Base-by-base conservation (phyloP, 805 yeast genomes). In the Komagataella pseudopastoris region DNA sequence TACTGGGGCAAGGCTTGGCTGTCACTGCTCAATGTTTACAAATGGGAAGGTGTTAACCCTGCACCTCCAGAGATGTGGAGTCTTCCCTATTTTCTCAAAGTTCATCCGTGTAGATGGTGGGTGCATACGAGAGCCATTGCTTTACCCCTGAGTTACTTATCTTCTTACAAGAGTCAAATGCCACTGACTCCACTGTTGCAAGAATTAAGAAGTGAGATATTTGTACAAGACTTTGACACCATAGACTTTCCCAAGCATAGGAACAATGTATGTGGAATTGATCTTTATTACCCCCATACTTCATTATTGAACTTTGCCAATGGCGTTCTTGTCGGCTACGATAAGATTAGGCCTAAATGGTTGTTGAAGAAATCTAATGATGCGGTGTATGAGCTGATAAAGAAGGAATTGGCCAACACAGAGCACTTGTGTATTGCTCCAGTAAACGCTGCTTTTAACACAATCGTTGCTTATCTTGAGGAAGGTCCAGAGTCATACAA, bases 41-140 rank as follows among this genome's bases (percentile, higher is more conserved):
- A 78, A 45, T 93, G 98, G 96, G 95, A 86, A 55, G 99, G 99
- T 51, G 96, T 91, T 4, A 93, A 93, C 58, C 99, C 99, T 2
- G 95, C 96, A 1, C 99, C 99, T 2, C 91, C 97, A 1, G 99
- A 93, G 62, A 68, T 89, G 49, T 93, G 96, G 93, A 66, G 84
- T 53, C 65, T 91, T 46, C 99, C 99, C 1, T 86, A 88, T 55
- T 62, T 72, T 49, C 60, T 84, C 1, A 95, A 96, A 0, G 71
- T 89, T 45, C 98, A 93, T 61, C 99, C 99, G 1, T 95, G 90
- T 43, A 77, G 87, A 62, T 93, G 98, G 99, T 93, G 99, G 99
- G 96, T 91, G 20, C 99, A 93, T 61, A 90, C 97, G 0, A 73
- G 99, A 52, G 96, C 93, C 0, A 87, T 93, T 20, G 93, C 90